Percentiles rank a stretch among this genome's conserved stretches.
Conservation (phyloP, 148 eudicot genomes). For the Vaccinium macrocarpon region DNA sequence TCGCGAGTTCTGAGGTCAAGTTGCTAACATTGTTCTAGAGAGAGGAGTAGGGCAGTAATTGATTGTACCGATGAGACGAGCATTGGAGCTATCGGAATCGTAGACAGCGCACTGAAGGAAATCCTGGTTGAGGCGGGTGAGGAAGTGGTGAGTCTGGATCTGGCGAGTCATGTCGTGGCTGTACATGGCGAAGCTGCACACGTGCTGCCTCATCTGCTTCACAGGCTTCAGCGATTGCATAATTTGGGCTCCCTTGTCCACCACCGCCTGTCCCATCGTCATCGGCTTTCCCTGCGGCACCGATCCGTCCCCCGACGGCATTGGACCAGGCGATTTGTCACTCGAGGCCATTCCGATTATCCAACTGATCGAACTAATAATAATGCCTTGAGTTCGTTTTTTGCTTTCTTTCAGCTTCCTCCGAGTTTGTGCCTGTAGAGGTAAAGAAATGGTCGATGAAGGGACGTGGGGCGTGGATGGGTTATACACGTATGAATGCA, state of each 20-base stretch:
- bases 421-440: no score
- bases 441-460: no score
- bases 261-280: conserved; percentile 48
- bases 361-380: neutral
- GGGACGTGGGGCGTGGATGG: no score
- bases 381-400: neutral
- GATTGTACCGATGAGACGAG: conserved; percentile 63
- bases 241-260: conserved; percentile 69
- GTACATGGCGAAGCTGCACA: conserved; percentile 65
- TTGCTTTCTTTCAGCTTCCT: neutral
- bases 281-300: conserved; percentile 59
- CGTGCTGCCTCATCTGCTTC: conserved; percentile 53
- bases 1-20: no score
- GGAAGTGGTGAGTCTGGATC: conserved; percentile 75
- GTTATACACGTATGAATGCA: no score
- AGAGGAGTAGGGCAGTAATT: no score
- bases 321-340: neutral
- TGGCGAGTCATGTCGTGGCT: conserved; percentile 77
- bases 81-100: conserved; percentile 55
- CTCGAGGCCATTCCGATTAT: neutral
- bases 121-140: conserved; percentile 61
- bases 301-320: conserved; percentile 22
- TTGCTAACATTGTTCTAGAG: no score
- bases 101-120: conserved; percentile 81
- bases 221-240: conserved; percentile 65